phyloP scores from a whole-genome alignment of 169 alveolate species.

The Plasmodium fragile region DNA sequence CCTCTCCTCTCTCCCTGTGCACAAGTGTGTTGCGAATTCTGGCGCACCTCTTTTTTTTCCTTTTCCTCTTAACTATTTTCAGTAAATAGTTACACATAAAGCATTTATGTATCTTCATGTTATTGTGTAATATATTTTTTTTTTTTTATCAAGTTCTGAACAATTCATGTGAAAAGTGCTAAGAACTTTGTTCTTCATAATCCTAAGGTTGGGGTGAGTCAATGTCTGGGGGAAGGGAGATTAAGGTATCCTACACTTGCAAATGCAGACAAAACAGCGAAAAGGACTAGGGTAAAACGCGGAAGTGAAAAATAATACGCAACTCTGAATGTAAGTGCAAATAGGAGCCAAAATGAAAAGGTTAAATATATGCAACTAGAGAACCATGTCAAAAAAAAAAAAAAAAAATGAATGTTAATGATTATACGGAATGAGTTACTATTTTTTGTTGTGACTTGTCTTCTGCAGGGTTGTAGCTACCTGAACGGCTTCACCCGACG shows the following conservation, averaged over 20 bases:
- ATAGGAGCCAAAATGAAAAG: background rate
- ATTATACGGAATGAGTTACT: background rate
- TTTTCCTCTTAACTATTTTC: slow-evolving; percentile 21
- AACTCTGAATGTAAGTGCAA: background rate
- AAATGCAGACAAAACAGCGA: background rate
- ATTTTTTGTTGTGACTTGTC: background rate
- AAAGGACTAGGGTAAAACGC: background rate
- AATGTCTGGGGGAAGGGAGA: background rate
- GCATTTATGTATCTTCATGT: slow-evolving; percentile 53
- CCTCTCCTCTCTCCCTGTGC: background rate
- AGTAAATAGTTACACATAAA: slow-evolving; percentile 46
- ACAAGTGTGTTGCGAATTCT: background rate
- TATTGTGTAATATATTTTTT: slow-evolving; percentile 9
- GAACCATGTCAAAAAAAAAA: background rate
- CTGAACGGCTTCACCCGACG: background rate
- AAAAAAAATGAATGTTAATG: background rate
- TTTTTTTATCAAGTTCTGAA: background rate
- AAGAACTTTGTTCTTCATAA: slow-evolving; percentile 13
- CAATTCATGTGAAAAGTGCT: background rate
- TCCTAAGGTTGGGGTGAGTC: background rate
- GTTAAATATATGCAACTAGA: background rate
- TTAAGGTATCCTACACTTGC: background rate
- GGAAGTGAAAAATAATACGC: background rate
- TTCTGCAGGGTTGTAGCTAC: background rate
- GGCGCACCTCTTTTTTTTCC: background rate